Evolutionary conservation across 2,329 filamentous ascomycete species (phyloP), one percentile per base, ranked within the genome.

Genomic region (Fusarium pseudograminearum): DNA sequence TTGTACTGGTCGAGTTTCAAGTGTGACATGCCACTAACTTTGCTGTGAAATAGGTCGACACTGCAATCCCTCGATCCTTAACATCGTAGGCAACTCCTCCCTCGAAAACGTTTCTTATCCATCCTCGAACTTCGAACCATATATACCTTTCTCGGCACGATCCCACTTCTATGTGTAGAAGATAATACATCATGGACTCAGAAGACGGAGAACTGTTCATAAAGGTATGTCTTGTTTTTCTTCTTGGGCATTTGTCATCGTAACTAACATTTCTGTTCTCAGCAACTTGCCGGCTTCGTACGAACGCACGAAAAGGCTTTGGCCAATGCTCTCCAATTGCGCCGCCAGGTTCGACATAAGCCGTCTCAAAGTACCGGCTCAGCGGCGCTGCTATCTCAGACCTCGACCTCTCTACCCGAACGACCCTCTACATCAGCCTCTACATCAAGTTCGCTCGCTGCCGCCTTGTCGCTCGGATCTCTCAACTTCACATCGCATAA

Each of bases 281-380:
- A 98, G 95, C 96, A 97, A 86, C 87, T 99, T 79, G 94, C 95
- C 78, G 91, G 91, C 82, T 98, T 97, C 82, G 94, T 99, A 82
- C 93, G 94, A 69, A 97, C 94, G 58, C 94, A 99, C 84, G 96
- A 99, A 82, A 97, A 97, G 83, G 95, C 94, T 38, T 88, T 99
- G 69, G 96, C 96, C 78, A 98, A 98, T 83, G 95, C 95, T 75
- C 85, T 98, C 68, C 95, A 98, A 80, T 86, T 97, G 74, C 91
- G 91, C 79, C 89, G 93, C 74, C 90, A 93, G 76, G 84, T 88
- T 67, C 91, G 90, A 75, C 89, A 94, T 89, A 88, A 87, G 72
- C 82, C 88, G 58, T 90, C 91, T 15, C 88, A 90, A 74, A 90
- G 87, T 76, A 85, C 89, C 52, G 88, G 87, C 63, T 85, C 87